Evolutionary conservation across 768 basidiomycete species (phyloP), one percentile per base, ranked within the genome.

Genomic region (Cystobasidium tubakii): DNA sequence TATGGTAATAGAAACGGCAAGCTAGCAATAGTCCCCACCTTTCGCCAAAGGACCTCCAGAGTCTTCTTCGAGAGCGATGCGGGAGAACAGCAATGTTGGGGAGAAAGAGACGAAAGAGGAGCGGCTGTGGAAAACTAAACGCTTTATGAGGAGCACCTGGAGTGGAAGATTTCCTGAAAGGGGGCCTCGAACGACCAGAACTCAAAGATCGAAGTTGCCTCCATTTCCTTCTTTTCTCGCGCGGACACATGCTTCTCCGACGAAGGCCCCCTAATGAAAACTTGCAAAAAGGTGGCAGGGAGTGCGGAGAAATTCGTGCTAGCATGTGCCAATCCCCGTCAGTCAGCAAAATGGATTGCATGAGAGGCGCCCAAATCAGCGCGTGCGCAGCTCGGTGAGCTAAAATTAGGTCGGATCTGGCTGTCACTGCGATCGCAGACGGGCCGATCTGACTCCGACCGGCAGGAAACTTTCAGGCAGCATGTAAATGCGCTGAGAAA

Each of bases 111-210:
- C 7, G 46, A 50, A 21, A n/a, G 46, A n/a, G n/a, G 46, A 50
- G 46, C 10, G 21, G 46, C 3, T 50, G 46, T 50, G 46, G 46
- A n/a, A 50, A 50, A 19, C 39, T 6, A 21, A 3, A 6, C 21
- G 46, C 46, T 50, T 50, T 50, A 50, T 17, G 46, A 50, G 46
- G 46, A 50, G 46, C 46, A 50, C 46, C 46, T 50, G 46, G 46
- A 50, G 21, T 50, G 46, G 46, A 50, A 50, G 46, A 50, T 9
- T 50, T 50, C n/a, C 46, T 50, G n/a, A 50, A 50, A 50, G 46
- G 21, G 46, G 46, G n/a, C 21, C 46, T 15, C 4, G 4, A 3
- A 19, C 46, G 46, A 50, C 9, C 15, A 50, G 21, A 12, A 3
- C 46, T 19, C 7, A 50, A 39, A 39, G 21, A 50, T 21, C 21